These are phyloP conservation scores for Vicia faba DNA, from an alignment of 306 rosid genomes.

Conservation along the genomic window DNA sequence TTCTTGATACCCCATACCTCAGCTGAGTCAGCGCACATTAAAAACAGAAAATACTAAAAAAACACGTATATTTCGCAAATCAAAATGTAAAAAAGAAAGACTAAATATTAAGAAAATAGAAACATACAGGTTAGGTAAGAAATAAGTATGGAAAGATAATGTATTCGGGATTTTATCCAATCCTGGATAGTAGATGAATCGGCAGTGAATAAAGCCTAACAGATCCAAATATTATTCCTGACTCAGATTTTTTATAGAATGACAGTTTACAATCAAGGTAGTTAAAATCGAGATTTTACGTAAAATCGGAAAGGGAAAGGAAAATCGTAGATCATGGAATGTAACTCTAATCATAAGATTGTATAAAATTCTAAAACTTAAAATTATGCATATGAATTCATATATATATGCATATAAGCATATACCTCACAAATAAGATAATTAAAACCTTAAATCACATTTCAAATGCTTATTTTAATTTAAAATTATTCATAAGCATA, in stretches of 20 bases:
- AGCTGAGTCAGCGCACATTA: conserved; percentile 20
- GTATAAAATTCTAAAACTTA: too few species aligned
- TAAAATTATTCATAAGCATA: too few species aligned
- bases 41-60: not conserved
- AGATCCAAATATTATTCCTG: conserved; percentile 32
- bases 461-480: too few species aligned
- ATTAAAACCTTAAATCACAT: too few species aligned
- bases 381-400: too few species aligned
- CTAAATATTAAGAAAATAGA: conserved; percentile 9
- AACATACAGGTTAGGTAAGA: not conserved
- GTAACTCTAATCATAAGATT: too few species aligned
- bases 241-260: conserved; percentile 30
- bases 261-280: conserved; percentile 25
- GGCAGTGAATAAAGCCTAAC: conserved; percentile 23
- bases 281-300: too few species aligned
- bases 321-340: too few species aligned
- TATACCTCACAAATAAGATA: too few species aligned
- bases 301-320: too few species aligned
- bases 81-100: conserved; percentile 20
- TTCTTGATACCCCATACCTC: conserved; percentile 11
- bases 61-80: conserved; percentile 13
- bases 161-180: not conserved
- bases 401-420: too few species aligned
- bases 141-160: too few species aligned
- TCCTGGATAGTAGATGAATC: not conserved